Evolutionary conservation across 1,284 basidiomycete species (phyloP), one percentile per base, ranked within the genome.

Genomic region (Trichosporon coremiiforme): DNA sequence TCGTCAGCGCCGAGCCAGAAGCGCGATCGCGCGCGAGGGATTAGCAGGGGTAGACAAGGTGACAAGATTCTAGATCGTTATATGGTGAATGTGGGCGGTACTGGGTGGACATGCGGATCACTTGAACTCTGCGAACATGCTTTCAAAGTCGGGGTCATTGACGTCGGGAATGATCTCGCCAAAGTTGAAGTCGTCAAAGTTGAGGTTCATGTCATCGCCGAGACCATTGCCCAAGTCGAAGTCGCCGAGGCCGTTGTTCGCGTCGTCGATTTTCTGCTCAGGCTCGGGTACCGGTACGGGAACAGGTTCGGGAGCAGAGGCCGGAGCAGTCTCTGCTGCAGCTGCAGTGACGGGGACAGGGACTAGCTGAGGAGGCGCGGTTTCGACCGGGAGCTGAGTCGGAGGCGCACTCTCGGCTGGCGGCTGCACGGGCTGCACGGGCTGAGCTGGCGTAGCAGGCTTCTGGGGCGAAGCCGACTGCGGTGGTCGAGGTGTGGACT

Each of bases 181-280:
- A 70, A 79, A 79, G 65, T 78, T 75, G 72, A 79, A 79, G 63
- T 77, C 78, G 65, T 78, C 76, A 71, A 78, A 68, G 70, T 79
- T 69, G 70, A 79, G 76, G 29, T 65, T 60, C 22, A 77, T 31
- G 17, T n/a, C n/a, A n/a, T 72, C 73, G 55, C 71, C 71, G 36
- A 33, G 3, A 33, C 33, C 33, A 33, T 38, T 38, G 36, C 36
- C 36, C 36, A 12, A 7, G 36, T 38, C 36, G 36, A 38, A 38
- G 10, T 12, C 36, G 7, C 31, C 65, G 10, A 50, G 22, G 17
- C 36, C 60, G 29, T 66, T 68, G 31, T n/a, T n/a, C n/a, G 68
- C 9, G 25, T 63, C 64, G 17, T 62, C 36, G 6, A 35, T 53
- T 9, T 63, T 47, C 29, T 60, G 68, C 50, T 66, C 68, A 0